Conservation (phyloP, 1,139 yeast species). For the Saccharomyces uvarum region DNA sequence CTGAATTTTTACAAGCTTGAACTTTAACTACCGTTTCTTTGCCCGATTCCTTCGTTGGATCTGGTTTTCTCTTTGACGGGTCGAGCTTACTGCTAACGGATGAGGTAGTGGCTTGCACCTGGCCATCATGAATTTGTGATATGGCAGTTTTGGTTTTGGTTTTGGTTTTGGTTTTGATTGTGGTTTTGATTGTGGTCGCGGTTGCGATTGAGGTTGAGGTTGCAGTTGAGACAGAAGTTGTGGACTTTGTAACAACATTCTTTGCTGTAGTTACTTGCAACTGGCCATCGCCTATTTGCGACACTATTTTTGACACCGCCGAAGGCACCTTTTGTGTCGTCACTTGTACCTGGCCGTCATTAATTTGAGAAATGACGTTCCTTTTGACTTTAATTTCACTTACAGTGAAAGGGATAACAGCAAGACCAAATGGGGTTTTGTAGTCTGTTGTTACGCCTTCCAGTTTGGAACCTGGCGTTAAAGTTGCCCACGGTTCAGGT, state of each 20-base stretch:
- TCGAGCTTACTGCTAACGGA: conserved; percentile 26
- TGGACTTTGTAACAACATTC: conserved; percentile 15
- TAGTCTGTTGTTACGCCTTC: conserved; percentile 38
- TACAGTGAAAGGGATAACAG: conserved; percentile 22
- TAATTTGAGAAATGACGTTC: conserved; percentile 43
- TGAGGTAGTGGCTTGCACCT: conserved; percentile 41
- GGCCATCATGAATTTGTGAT: conserved; percentile 48
- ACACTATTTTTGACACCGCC: conserved; percentile 4
- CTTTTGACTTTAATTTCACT: conserved; percentile 36
- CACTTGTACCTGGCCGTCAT: conserved; percentile 54
- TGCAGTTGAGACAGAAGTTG: conserved; percentile 31
- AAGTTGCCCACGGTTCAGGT: conserved; percentile 37
- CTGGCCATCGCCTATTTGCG: conserved; percentile 50
- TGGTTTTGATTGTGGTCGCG: too few species aligned
- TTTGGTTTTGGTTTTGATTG: conserved; percentile 48
- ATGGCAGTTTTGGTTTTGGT: conserved; percentile 40
- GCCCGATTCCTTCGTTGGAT: conserved; percentile 1
- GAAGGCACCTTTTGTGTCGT: conserved; percentile 6
- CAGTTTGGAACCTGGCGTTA: conserved; percentile 31
- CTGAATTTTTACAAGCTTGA: conserved; percentile 43
- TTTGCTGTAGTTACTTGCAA: conserved; percentile 38
- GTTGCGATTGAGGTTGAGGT: conserved; percentile 17
- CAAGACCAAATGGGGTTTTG: conserved; percentile 41
- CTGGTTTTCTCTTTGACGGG: conserved; percentile 3
- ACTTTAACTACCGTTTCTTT: conserved; percentile 6